Percentiles rank a stretch among this genome's conserved stretches.
These are phyloP conservation scores for Lactarius sp. DNA, from an alignment of 768 basidiomycete species.

Conservation along the genomic window DNA sequence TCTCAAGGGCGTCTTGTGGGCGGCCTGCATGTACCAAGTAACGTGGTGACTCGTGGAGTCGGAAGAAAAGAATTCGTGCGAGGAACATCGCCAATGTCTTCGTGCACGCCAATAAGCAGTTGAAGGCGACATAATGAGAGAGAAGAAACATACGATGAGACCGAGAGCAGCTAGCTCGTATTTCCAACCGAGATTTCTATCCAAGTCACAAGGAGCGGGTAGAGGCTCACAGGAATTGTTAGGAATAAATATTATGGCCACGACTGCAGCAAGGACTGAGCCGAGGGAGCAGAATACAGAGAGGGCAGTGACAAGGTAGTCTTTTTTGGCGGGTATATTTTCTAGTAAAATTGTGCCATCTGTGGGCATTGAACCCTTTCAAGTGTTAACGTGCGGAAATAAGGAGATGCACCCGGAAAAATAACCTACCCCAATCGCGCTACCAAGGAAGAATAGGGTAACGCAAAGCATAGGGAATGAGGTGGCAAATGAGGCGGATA, in stretches of 20 bases:
- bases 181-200: slow-evolving; percentile 85
- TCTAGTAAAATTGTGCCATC: slow-evolving; percentile 91
- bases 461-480: slow-evolving; percentile 68
- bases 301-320: slow-evolving; percentile 86
- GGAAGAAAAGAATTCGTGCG: slow-evolving; percentile 84
- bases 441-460: slow-evolving; percentile 82
- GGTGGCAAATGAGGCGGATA: slow-evolving; percentile 67
- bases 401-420: slow-evolving; percentile 10
- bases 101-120: background rate
- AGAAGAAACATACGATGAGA: slow-evolving; percentile 60
- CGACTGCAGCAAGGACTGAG: slow-evolving; percentile 76
- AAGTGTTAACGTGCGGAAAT: background rate
- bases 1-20: slow-evolving; percentile 76
- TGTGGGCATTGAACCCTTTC: slow-evolving; percentile 90
- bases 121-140: background rate
- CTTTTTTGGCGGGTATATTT: slow-evolving; percentile 87
- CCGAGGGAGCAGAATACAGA: slow-evolving; percentile 97
- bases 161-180: slow-evolving; percentile 74
- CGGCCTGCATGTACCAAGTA: slow-evolving; percentile 89
- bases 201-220: slow-evolving; percentile 55
- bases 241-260: slow-evolving; percentile 78
- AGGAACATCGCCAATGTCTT: slow-evolving; percentile 88
- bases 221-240: slow-evolving; percentile 56
- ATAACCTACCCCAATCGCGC: slow-evolving; percentile 77
- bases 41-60: slow-evolving; percentile 89